Percentiles rank a stretch among this genome's conserved stretches.
These are phyloP conservation scores for Amaranthus tricolor DNA, from an alignment of 179 eudicot species.

Conservation along the genomic window DNA sequence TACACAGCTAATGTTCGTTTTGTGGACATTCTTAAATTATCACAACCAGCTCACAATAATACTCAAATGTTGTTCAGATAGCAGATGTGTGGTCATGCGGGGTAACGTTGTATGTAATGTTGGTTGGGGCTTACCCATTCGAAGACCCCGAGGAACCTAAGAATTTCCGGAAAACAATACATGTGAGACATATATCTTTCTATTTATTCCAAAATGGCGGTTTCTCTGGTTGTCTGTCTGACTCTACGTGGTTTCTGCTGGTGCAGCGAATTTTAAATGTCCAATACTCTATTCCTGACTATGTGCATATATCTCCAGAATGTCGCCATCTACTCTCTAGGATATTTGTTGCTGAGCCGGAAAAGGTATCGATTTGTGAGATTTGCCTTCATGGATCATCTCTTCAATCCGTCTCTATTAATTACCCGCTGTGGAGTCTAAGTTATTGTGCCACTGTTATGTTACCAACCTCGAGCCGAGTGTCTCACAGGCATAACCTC, in stretches of 20 bases:
- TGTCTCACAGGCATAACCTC: too few species aligned
- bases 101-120: conserved; percentile 93
- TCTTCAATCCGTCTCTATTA: background rate
- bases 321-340: conserved; percentile 89
- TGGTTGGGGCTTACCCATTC: conserved; percentile 96
- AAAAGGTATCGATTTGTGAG: conserved; percentile 44
- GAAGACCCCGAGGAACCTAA: conserved; percentile 97
- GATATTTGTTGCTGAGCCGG: conserved; percentile 86
- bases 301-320: conserved; percentile 92
- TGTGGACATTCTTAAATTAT: background rate
- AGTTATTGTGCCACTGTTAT: too few species aligned
- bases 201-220: background rate
- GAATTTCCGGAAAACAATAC: conserved; percentile 89
- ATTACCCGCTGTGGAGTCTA: too few species aligned
- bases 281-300: conserved; percentile 92
- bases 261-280: conserved; percentile 90
- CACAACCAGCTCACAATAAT: background rate
- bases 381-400: background rate
- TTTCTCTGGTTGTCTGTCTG: conserved; percentile 21
- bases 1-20: background rate
- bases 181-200: conserved; percentile 36
- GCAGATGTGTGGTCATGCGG: conserved; percentile 99
- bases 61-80: conserved; percentile 40
- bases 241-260: conserved; percentile 20
- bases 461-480: too few species aligned